phyloP scores from a whole-genome alignment of 257 asterid genomes.

The Plantago major region DNA sequence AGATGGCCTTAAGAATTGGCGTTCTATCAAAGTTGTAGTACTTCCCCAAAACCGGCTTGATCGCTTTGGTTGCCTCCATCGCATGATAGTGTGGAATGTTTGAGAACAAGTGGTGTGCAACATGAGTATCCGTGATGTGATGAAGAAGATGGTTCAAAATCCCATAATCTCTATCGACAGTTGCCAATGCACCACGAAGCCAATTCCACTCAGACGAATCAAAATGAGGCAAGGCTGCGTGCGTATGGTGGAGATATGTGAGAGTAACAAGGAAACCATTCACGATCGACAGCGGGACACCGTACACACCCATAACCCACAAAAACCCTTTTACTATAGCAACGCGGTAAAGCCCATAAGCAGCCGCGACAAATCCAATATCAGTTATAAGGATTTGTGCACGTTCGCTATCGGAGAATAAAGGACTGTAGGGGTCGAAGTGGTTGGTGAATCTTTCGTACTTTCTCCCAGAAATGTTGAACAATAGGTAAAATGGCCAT shows the following conservation, averaged over 20 bases:
- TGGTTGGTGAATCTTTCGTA: slow-evolving; percentile 71
- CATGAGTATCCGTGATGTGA: slow-evolving; percentile 67
- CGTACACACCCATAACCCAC: slow-evolving; percentile 50
- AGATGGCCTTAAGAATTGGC: slow-evolving; percentile 56
- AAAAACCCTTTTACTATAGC: slow-evolving; percentile 49
- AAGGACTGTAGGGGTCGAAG: slow-evolving; percentile 61
- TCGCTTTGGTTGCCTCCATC: slow-evolving; percentile 74
- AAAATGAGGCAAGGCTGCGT: slow-evolving; percentile 67
- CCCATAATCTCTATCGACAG: slow-evolving; percentile 68
- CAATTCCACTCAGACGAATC: slow-evolving; percentile 81
- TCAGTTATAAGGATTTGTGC: slow-evolving; percentile 55
- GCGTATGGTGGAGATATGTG: slow-evolving; percentile 78
- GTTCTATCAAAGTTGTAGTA: slow-evolving; percentile 69
- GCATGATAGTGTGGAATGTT: slow-evolving; percentile 82
- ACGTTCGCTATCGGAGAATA: slow-evolving; percentile 62
- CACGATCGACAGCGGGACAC: slow-evolving; percentile 57
- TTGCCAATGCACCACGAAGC: slow-evolving; percentile 73
- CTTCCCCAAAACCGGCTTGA: slow-evolving; percentile 60
- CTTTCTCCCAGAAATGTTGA: slow-evolving; percentile 59
- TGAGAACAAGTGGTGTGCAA: slow-evolving; percentile 72
- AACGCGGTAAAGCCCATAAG: slow-evolving; percentile 41
- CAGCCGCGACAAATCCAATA: slow-evolving; percentile 40
- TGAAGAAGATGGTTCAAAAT: slow-evolving; percentile 66
- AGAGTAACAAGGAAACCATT: slow-evolving; percentile 72
- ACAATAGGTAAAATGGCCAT: slow-evolving; percentile 70